phyloP scores from a whole-genome alignment of 352 stramenopile genomes.

The Globisporangium apiculatum region DNA sequence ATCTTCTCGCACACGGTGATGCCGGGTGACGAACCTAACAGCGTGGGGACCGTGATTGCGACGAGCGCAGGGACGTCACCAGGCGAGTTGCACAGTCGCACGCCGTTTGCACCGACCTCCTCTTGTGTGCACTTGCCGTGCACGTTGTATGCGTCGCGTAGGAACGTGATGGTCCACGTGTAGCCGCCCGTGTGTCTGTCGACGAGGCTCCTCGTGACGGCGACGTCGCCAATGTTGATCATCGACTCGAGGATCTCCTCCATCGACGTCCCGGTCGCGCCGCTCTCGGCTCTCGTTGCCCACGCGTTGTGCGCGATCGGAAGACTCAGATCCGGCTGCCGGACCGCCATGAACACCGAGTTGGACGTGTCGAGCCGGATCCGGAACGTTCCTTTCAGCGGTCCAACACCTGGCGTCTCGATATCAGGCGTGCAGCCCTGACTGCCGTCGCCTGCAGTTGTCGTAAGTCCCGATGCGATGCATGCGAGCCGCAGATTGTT shows the following conservation, averaged over 20 bases:
- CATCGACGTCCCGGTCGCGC: constrained; percentile 87
- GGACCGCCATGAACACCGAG: constrained; percentile 63
- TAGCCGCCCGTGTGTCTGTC: constrained; percentile 90
- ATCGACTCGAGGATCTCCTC: constrained; percentile 95
- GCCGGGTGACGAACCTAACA: constrained; percentile 27
- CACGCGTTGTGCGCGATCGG: constrained; percentile 91
- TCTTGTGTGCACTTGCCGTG: constrained; percentile 57
- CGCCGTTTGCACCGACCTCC: constrained; percentile 37
- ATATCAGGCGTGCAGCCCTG: constrained; percentile 31
- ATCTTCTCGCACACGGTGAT: constrained; percentile 25
- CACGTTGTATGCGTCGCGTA: constrained; percentile 82
- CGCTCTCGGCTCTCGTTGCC: constrained; percentile 83
- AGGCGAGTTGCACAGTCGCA: constrained; percentile 87
- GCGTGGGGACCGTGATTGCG: constrained; percentile 9
- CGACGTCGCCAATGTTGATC: constrained; percentile 91
- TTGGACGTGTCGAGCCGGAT: constrained; percentile 82
- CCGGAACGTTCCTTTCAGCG: constrained; percentile 89
- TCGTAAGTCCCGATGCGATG: constrained; percentile 58
- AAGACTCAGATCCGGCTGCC: constrained; percentile 50
- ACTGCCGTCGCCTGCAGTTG: constrained; percentile 46
- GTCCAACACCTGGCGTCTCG: constrained; percentile 45
- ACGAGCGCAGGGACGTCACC: constrained; percentile 88
- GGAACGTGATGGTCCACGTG: constrained; percentile 93
- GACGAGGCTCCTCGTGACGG: constrained; percentile 82
- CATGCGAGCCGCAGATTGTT: constrained; percentile 40